Percentiles rank a stretch among this genome's conserved stretches.
Conservation (phyloP, 2,329 filamentous ascomycete species). For the Neofusicoccum sp. region DNA sequence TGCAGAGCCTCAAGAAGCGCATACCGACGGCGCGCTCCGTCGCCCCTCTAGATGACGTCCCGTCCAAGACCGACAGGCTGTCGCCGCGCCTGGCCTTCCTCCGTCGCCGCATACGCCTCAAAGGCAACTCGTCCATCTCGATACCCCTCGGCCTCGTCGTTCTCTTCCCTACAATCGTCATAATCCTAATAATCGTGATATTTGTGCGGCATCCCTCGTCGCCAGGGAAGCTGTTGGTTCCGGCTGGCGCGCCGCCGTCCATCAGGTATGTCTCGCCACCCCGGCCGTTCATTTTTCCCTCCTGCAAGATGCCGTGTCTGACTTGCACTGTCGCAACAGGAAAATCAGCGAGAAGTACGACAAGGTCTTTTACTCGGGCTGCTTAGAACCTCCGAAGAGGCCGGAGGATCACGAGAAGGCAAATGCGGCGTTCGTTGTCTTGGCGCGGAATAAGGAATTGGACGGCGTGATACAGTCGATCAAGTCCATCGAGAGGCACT, state of each 20-base stretch:
- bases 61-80: slow-evolving; percentile 45
- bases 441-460: slow-evolving; percentile 94
- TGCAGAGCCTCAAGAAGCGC: slow-evolving; percentile 48
- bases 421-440: slow-evolving; percentile 93
- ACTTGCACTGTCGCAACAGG: slow-evolving; percentile 50
- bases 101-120: slow-evolving; percentile 80
- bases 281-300: neutral
- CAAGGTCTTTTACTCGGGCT: slow-evolving; percentile 93
- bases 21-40: slow-evolving; percentile 46
- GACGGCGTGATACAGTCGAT: slow-evolving; percentile 95
- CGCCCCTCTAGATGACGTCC: slow-evolving; percentile 47
- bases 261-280: slow-evolving; percentile 68
- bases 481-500: slow-evolving; percentile 97
- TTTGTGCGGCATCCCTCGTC: slow-evolving; percentile 87
- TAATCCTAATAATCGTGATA: slow-evolving; percentile 86
- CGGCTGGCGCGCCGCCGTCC: slow-evolving; percentile 81
- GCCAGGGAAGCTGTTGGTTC: slow-evolving; percentile 80
- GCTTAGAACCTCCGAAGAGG: slow-evolving; percentile 77
- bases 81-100: slow-evolving; percentile 74
- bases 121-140: slow-evolving; percentile 88
- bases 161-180: slow-evolving; percentile 86
- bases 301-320: neutral
- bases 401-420: slow-evolving; percentile 78
- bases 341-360: slow-evolving; percentile 98
- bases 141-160: slow-evolving; percentile 91